Base-by-base conservation (phyloP, 2,329 filamentous ascomycete genomes). In the Drechmeria coniospora region DNA sequence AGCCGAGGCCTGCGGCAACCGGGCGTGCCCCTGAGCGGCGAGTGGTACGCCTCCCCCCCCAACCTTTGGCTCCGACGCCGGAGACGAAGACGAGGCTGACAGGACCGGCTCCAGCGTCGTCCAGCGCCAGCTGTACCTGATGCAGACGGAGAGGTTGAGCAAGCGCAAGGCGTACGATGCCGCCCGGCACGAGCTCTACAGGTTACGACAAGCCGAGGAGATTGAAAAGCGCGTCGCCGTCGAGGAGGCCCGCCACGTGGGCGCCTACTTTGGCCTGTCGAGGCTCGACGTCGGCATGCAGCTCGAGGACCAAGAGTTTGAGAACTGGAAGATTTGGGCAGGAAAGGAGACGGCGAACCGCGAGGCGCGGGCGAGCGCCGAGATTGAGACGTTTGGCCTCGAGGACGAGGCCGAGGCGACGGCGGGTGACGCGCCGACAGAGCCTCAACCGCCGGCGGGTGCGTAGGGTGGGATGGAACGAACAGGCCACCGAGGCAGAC, bases 111-210 rank as follows among this genome's bases (percentile, higher is more conserved):
- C 32, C 45, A 95, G 87, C 52, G 90, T 95, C 33, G 74, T 95
- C 7, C 87, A 95, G 56, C 75, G 87, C 36, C 87, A 95, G 50
- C 50, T 90, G 33, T 92, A 76, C 69, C 66, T 95, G 34, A 80
- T 93, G 60, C 55, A 79, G 29, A 71, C 71, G 37, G 44, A 63
- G 7, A 58, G 61, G 28, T 65, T 80, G 48, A 65, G 62, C 27
- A 69, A 69, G 47, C 61, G 65, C 22, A 53, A 69, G 39, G 84
- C 90, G 18, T 98, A 98, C 59, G 87, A 95, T 54, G 59, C 63
- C 30, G 84, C 80, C 6, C 79, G 90, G 33, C 77, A 76, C 39
- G 87, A 98, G 51, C 93, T 95, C 56, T 98, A 98, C 59, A 61
- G 67, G 25, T 56, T 87, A 36, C 78, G 90, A 33, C 78, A 92